phyloP scores from a whole-genome alignment of 2,329 filamentous ascomycete genomes.

The Ophiognomonia clavigignenti-juglandacearum region DNA sequence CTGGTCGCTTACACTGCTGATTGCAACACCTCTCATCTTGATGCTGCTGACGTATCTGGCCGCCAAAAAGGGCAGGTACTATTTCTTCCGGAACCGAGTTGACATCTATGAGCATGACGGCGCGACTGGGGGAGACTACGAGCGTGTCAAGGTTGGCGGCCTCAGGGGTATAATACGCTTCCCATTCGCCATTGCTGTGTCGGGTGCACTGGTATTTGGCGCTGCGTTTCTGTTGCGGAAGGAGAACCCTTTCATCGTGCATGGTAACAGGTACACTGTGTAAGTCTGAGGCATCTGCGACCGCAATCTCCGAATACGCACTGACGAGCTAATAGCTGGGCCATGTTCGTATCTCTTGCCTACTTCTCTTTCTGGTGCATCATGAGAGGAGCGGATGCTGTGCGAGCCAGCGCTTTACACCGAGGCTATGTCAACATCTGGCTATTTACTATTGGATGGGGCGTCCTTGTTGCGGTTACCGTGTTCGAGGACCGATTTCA shows the following conservation, averaged over 20 bases:
- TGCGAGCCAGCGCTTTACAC: constrained; percentile 81
- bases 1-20: constrained; percentile 76
- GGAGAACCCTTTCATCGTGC: constrained; percentile 84
- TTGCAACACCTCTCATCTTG: constrained; percentile 71
- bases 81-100: constrained; percentile 67
- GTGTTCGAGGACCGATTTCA: constrained; percentile 71
- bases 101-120: constrained; percentile 53
- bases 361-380: constrained; percentile 80
- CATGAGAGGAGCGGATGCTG: constrained; percentile 70
- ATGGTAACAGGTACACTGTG: constrained; percentile 81
- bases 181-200: constrained; percentile 66
- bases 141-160: constrained; percentile 63
- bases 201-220: constrained; percentile 64
- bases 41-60: constrained; percentile 65
- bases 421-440: constrained; percentile 77
- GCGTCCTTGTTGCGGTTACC: constrained; percentile 64
- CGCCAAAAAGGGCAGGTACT: constrained; percentile 73
- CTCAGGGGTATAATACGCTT: constrained; percentile 81
- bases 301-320: background rate
- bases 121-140: constrained; percentile 31
- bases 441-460: constrained; percentile 75
- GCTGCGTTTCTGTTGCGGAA: constrained; percentile 73
- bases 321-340: constrained; percentile 50
- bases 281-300: constrained; percentile 28
- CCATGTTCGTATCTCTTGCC: constrained; percentile 79